Conservation (phyloP, 305 asterid species). For the Solanum chacoense region DNA sequence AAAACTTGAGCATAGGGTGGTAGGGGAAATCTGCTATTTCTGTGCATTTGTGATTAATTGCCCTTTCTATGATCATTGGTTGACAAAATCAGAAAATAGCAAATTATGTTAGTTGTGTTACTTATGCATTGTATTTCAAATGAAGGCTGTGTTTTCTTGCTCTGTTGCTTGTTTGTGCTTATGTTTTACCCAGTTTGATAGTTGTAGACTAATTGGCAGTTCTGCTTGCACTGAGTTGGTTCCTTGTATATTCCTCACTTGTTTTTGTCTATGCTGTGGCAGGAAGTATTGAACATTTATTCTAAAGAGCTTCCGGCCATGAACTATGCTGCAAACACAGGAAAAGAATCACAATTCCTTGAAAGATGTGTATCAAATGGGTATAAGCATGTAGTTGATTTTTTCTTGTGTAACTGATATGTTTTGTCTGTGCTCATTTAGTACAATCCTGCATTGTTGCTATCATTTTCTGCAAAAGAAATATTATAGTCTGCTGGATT, state of each 20-base stretch:
- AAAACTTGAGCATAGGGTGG: not conserved
- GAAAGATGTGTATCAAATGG: slow-evolving; percentile 81
- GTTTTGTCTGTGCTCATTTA: not conserved
- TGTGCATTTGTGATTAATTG: not conserved
- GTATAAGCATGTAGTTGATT: slow-evolving; percentile 19
- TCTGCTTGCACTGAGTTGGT: not conserved
- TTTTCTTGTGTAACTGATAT: not conserved
- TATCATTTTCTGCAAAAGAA: not conserved
- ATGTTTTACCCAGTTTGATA: not conserved
- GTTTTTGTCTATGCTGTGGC: slow-evolving; percentile 8
- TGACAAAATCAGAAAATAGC: not conserved
- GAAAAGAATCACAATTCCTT: slow-evolving; percentile 72
- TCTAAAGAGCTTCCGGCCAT: slow-evolving; percentile 72
- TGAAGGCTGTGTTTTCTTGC: not conserved
- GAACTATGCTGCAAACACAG: slow-evolving; percentile 92
- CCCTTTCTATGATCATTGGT: not conserved
- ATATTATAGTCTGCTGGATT: not conserved
- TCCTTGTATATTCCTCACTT: not conserved
- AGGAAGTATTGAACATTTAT: slow-evolving; percentile 67
- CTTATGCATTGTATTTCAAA: not conserved
- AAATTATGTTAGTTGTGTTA: not conserved
- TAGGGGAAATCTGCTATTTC: not conserved
- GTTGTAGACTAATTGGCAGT: not conserved
- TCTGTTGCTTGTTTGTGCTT: not conserved
- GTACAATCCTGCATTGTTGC: not conserved